Evolutionary conservation across 805 yeast species (phyloP), one percentile per base, ranked within the genome.

Genomic region (Wickerhamiella parazyma): DNA sequence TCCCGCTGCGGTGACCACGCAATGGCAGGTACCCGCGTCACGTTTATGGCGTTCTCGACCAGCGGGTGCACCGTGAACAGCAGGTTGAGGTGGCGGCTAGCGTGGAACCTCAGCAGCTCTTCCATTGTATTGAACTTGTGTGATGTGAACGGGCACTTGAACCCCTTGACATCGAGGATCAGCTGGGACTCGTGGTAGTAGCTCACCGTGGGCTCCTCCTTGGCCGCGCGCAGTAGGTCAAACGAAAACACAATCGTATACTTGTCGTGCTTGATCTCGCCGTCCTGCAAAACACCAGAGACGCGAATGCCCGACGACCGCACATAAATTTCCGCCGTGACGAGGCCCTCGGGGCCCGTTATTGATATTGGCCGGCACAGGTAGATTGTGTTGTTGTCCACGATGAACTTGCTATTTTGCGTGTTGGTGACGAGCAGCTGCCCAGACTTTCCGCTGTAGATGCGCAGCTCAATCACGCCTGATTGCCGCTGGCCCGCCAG

Each of bases 21-120:
- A 28, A 28, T 14, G 3, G 11, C 21, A 21, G 39, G 22, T 25
- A 22, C n/a, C 28, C 20, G 5, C 16, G 14, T 12, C 16, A 36
- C 39, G 5, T 17, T 11, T 6, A 36, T 24, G 6, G 39, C 16
- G 11, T 36, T 19, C 9, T 36, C 18, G 14, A 21, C 22, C 26
- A 7, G 14, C n/a, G 42, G 42, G 16, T 39, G 42, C 12, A 39
- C 18, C 4, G 21, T 17, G 21, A 39, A 39, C 14, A 18, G n/a
- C 12, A 39, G 11, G 14, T 31, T 22, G 6, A 19, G 21, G 22
- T 39, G 42, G n/a, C 17, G 33, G 2, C 16, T 2, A n/a, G 18
- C 18, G 12, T 39, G 42, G n/a, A 18, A 29, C 16, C 16, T 21
- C 14, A 28, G 34, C 22, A 39, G 22, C 9, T 29, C 29, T n/a